phyloP scores from a whole-genome alignment of 2,329 filamentous ascomycete genomes.

The Venturia aucupariae region DNA sequence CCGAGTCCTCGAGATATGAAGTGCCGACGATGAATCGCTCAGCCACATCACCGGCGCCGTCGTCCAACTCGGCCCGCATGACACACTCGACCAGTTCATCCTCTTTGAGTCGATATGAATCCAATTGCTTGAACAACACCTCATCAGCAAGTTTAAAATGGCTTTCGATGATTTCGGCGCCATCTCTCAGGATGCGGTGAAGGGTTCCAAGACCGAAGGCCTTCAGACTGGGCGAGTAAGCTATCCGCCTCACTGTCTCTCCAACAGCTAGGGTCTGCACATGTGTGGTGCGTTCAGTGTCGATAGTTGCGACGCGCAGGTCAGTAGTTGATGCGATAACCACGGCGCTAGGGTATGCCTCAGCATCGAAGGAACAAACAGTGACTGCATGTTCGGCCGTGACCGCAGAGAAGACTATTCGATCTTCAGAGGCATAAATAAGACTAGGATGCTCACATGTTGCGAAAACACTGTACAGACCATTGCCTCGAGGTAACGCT shows the following conservation, averaged over 20 bases:
- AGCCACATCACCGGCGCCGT: constrained; percentile 43
- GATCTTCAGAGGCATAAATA: constrained; percentile 80
- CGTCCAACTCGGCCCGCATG: constrained; percentile 63
- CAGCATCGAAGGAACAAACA: constrained; percentile 73
- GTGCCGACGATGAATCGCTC: constrained; percentile 92
- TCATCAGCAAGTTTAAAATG: constrained; percentile 89
- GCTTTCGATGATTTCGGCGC: constrained; percentile 67
- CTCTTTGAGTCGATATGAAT: constrained; percentile 54
- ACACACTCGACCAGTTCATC: constrained; percentile 79
- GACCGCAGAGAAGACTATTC: constrained; percentile 86
- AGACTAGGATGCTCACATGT: constrained; percentile 90
- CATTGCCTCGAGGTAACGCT: constrained; percentile 57
- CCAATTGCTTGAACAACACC: constrained; percentile 71
- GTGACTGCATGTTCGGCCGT: constrained; percentile 78
- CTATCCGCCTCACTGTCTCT: constrained; percentile 77
- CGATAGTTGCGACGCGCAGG: constrained; percentile 71
- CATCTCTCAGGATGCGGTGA: constrained; percentile 58
- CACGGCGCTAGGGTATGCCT: constrained; percentile 71
- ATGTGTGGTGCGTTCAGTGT: constrained; percentile 79
- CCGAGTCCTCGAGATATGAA: constrained; percentile 59
- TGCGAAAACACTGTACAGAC: constrained; percentile 72
- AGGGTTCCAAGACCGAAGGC: constrained; percentile 85
- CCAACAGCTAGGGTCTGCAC: constrained; percentile 69
- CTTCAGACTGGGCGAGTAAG: constrained; percentile 70
- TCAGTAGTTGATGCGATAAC: constrained; percentile 69